Base-by-base conservation (phyloP, 305 asterid genomes). In the Nicotiana rustica region DNA sequence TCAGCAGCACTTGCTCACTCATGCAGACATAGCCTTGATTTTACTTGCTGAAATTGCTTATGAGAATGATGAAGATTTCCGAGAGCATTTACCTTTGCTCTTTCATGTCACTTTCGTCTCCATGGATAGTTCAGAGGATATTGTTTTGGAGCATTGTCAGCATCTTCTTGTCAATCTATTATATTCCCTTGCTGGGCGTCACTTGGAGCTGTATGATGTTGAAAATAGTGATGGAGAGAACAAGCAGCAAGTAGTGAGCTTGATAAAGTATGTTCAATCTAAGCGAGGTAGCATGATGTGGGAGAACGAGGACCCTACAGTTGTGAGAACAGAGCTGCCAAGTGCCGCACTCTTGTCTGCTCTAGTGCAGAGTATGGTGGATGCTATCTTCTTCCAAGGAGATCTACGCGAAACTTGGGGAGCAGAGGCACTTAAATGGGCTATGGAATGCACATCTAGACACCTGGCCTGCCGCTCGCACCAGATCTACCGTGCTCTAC, bases 41-140 rank as follows among this genome's bases (percentile, higher is more conserved):
- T 85, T 97, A 60, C 91, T 97, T 21, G 99, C 99, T 69, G 99
- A 97, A 89, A 97, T 97, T 31, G 99, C 99, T 38, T 97, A 97
- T 56, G 99, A 97, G 89, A 97, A 97, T 81, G 99, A 97, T 85
- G 99, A 97, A 90, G 99, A 97, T 89, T 97, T 97, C 85, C 93
- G 99, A 44, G 99, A 91, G 92, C 99, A 97, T 88, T 92, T 97
- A 83, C 98, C 99, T 1, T 87, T 97, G 84, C 98, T 97, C 66
- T 97, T 97, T 88, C 99, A 97, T 75, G 99, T 97, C 52, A 97
- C 99, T 9, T 97, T 97, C 33, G 99, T 95, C 90, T 97, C 99
- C 13, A 97, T 97, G 99, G 99, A 97, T 91, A 97, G 99, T 86
- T 97, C 99, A 44, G 99, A 97, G 92, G 99, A 97, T 89, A 94